Conservation (phyloP, 306 rosid genomes). For the Prosopis cineraria region DNA sequence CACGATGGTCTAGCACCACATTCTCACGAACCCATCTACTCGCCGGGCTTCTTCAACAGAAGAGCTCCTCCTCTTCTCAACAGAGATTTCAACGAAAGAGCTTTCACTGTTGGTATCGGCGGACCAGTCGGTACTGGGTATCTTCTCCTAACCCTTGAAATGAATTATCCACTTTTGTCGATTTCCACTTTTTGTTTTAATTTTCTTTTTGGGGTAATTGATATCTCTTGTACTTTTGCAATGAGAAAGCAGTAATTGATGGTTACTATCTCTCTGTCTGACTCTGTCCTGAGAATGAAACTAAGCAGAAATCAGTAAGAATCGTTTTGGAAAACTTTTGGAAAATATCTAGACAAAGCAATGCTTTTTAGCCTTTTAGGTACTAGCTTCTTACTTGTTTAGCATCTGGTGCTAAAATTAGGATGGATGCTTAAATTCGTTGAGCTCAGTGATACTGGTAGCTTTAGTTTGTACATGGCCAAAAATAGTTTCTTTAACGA, state of each 20-base stretch:
- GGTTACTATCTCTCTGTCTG: neutral
- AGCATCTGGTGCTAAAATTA: neutral
- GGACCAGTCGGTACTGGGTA: conserved; percentile 99
- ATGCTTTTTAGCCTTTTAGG: neutral
- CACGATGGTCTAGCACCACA: conserved; percentile 98
- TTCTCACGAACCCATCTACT: conserved; percentile 94
- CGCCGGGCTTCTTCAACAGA: conserved; percentile 88
- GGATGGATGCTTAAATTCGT: neutral
- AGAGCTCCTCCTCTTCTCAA: conserved; percentile 75
- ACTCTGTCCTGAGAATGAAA: neutral
- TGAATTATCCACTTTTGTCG: neutral
- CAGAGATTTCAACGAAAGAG: conserved; percentile 80
- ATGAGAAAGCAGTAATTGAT: neutral
- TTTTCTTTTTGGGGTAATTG: neutral
- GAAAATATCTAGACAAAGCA: neutral
- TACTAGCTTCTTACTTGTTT: neutral
- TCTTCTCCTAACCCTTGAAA: neutral
- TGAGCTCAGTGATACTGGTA: neutral
- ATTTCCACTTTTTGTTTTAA: too few relatives aligned
- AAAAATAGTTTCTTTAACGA: neutral
- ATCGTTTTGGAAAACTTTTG: neutral
- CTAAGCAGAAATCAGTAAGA: neutral
- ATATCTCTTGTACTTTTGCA: too few relatives aligned
- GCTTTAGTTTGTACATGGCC: neutral
- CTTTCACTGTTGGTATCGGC: conserved; percentile 93